Percentiles rank a stretch among this genome's conserved stretches.
Conservation (phyloP, 371 early-diverging fungal species). For the Rhizomucor pusillus region DNA sequence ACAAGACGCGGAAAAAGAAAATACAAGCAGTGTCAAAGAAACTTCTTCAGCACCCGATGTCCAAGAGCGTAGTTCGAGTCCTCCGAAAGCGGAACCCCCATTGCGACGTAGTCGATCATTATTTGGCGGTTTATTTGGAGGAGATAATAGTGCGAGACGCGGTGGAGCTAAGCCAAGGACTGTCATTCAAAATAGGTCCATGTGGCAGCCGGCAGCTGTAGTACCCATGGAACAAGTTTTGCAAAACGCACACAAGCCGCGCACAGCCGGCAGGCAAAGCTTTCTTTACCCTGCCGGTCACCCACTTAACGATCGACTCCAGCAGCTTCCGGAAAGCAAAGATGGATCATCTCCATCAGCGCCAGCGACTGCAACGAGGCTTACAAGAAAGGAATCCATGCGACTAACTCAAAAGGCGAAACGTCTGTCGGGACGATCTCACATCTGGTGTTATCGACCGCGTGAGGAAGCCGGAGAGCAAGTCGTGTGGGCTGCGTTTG, state of each 20-base stretch:
- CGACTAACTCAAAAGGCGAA: conserved; percentile 6
- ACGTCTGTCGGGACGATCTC: conserved; percentile 3
- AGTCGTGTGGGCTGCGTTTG: conserved; percentile 19
- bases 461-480: background rate
- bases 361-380: background rate
- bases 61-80: background rate
- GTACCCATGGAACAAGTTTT: background rate
- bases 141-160: background rate
- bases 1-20: background rate
- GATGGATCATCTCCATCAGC: background rate
- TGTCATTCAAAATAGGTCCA: conserved; percentile 7
- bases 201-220: conserved; percentile 7
- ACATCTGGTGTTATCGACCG: conserved; percentile 23
- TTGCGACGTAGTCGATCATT: conserved; percentile 11
- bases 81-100: background rate
- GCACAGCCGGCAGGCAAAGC: background rate
- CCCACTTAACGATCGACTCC: conserved; percentile 7
- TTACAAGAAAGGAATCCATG: conserved; percentile 11
- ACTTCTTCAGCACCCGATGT: background rate
- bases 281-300: conserved; percentile 6
- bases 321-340: background rate
- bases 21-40: background rate
- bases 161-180: background rate
- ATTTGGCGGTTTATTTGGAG: conserved; percentile 8
- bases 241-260: background rate